Evolutionary conservation across 768 basidiomycete genomes (phyloP), one percentile per base, ranked within the genome.

Genomic region (Pisolithus tinctorius): DNA sequence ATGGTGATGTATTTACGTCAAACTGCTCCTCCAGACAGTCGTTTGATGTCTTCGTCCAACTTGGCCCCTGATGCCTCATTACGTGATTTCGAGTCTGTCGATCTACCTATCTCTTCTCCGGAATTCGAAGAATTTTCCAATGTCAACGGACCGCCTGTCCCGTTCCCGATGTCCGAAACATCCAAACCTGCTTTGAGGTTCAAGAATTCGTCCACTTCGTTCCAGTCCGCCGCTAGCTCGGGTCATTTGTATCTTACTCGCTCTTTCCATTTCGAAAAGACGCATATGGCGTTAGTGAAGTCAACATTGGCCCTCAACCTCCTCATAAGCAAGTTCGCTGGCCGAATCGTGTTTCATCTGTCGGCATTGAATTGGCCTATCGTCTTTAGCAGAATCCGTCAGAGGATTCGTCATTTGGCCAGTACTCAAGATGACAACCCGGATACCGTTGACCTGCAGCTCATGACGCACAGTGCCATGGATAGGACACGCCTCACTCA

Each of bases 321-420:
- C 20, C 71, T 86, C 25, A 83, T 90, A 53, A 76, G 80, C 48
- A 82, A 84, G 61, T 88, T 78, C 58, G 78, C 86, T 20, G 86
- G 88, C 10, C 80, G 84, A 45, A 83, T 94, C 55, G 79, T 95
- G 26, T 93, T 87, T 62, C 85, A 86, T 62, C 76, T 97, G 16
- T 93, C 93, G 2, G 85, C 88, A 1, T 86, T 86, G 11, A 94
- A 95, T 64, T 96, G 93, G 91, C 64, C 69, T 47, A 79, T 88
- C 7, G 85, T 95, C 14, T 82, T 87, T 58, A 67, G 75, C 20
- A 77, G 89, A 29, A 76, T 94, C 49, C 78, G 83, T 42, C 68
- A 71, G 42, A 86, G 85, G 68, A 85, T 93, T 30, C 78, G 81
- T 41, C 71, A 73, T 52, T 75, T 93, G 26, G 83, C 85, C 0